Base-by-base conservation (phyloP, 1,139 yeast species). In the Magnusiomyces suaveolens region DNA sequence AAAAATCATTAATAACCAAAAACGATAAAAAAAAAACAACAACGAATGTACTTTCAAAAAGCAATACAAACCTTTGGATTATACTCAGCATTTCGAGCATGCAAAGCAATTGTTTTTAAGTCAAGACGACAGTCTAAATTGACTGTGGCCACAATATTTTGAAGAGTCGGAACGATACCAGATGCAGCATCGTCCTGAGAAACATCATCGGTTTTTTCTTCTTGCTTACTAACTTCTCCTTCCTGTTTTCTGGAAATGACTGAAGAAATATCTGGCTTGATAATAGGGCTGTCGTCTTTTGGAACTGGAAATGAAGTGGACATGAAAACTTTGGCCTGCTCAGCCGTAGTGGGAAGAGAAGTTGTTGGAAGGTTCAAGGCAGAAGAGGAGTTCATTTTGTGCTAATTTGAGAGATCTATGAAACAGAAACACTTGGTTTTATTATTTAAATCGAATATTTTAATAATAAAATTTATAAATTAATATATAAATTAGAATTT, bases 1-100 rank as follows among this genome's bases (percentile, higher is more conserved):
- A 23, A 43, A 55, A 48, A 54, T 43, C 43, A 41, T n/a, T 36
- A 50, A 18, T 20, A 43, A 32, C 32, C 36, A 48, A 46, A 36
- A 21, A 36, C 38, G 23, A 41, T 32, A 44, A 44, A 12, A 24
- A 44, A n/a, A 44, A 44, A 48, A 46, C 48, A 46, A 46, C 21
- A 10, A 48, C n/a, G 52, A 25, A 29, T 12, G 6, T 12, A 29
- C 12, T 6, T 12, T 8, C 6, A 29, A 38, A 38, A 38, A 14
- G 6, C 14, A 24, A 12, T 29, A 48, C 59, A 49, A 50, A 63
- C 65, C 64, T 79, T 84, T 53, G 98, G 98, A 66, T 92, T 92
- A 71, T 92, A 92, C 71, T 92, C 99, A 32, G 99, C 99, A 72
- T 92, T 92, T 79, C 99, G 89, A 2, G 98, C 98, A 72, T 92